Evolutionary conservation across 768 basidiomycete species (phyloP), one percentile per base, ranked within the genome.

Genomic region (Lactifluus hygrophoroides): DNA sequence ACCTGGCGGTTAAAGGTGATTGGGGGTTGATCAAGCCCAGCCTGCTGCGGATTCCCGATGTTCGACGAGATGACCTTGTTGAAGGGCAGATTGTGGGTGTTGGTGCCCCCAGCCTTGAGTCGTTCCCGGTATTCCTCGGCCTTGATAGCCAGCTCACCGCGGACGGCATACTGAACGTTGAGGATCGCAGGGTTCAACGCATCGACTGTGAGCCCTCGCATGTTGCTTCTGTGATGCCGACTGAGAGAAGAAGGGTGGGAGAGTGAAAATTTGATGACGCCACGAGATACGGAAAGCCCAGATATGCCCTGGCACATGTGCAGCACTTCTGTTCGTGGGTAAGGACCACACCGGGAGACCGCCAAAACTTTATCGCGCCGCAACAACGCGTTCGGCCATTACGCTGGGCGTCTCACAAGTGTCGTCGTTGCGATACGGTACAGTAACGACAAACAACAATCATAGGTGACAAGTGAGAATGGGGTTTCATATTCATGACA

Each of bases 21-120:
- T 2, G 94, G 91, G 5, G 86, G 81, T 69, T 99, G 95, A 72
- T 97, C 85, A 53, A 99, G 78, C 0, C 94, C 94, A 65, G 85
- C 86, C 73, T 97, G 94, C 73, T 99, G 95, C 0, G 96, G 95
- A 68, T 99, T 98, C 10, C 95, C 95, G 60, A 99, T 99, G 74
- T 98, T 99, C 61, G 92, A 91, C 28, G 84, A 88, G 70, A 96
- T 95, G 72, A 98, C 79, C 65, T 83, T 81, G 69, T 84, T 80
- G 72, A 98, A 99, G 16, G 93, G 92, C 16, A 97, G 78, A 19
- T 75, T 76, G 63, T 80, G 73, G 23, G 74, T n/a, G n/a, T n/a
- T n/a, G n/a, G n/a, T n/a, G n/a, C n/a, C 73, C 56, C 54, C 49
- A 77, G 49, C 72, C 71, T 83, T 80, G 68, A 98, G 81, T 65